Base-by-base conservation (phyloP, 2,329 filamentous ascomycete species). In the Cladosporium austrohemisphaericum region DNA sequence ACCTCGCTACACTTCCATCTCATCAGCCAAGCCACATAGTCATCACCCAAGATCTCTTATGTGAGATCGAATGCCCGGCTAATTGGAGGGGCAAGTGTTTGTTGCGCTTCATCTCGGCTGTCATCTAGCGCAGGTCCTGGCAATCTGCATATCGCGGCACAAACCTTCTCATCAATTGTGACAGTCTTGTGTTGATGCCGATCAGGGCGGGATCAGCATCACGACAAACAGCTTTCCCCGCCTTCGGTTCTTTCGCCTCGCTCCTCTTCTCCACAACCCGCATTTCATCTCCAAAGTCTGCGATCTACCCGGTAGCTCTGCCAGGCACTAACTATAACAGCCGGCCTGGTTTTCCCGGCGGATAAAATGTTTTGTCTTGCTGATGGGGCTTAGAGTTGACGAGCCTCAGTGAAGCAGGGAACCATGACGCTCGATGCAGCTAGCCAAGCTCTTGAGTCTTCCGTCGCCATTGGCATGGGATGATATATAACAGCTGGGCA, bases 341-440 rank as follows among this genome's bases (percentile, higher is more conserved):
- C 44, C 44, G 44, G 44, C 14, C 25, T 29, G 16, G 32, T 47
- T 47, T 47, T 47, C 33, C 44, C 44, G 44, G 25, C 44, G 44
- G 44, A 47, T 47, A 47, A 47, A 47, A n/a, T n/a, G n/a, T n/a
- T 47, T 26, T 29, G 23, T 1, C 4, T 31, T n/a, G 14, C 11
- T 20, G 10, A 23, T 33, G 20, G 31, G 16, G 26, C 32, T 47
- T 38, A 31, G 44, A 38, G 32, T 38, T 38, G 26, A 37, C 26
- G n/a, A 31, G 25, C 33, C 44, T 38, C 33, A 33, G 44, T 47
- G 44, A 16, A 31, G 23, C 23, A 20, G 23, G 33, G 33, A 11
- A 37, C n/a, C 13, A 47, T 38, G 44, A 47, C 44, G 44, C 29
- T 22, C 31, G 25, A n/a, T 16, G 18, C 23, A 47, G 10, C n/a